Evolutionary conservation across 495 filamentous ascomycete species (phyloP).

Genomic region (Darksidea phi): DNA sequence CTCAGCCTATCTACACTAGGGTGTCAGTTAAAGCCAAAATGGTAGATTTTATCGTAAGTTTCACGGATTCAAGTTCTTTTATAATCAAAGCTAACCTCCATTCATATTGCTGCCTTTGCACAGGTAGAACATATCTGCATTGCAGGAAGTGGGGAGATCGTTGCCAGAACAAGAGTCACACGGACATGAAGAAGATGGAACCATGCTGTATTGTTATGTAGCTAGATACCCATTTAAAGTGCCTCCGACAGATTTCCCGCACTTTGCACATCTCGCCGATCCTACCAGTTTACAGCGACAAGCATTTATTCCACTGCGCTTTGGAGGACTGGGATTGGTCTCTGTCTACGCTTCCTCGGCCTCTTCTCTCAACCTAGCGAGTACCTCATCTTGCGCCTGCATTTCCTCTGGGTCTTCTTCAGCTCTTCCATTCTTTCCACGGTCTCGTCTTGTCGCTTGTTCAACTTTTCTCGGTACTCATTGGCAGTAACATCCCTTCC

Average conservation of each 20-base stretch:
- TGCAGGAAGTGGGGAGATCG: slow-evolving; percentile 8
- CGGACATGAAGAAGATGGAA: background rate
- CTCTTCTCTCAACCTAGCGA: background rate
- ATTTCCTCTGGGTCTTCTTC: slow-evolving; percentile 1
- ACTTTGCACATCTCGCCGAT: background rate
- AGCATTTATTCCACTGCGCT: background rate
- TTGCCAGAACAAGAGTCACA: background rate
- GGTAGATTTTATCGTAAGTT: too few relatives aligned
- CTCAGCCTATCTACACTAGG: too few relatives aligned
- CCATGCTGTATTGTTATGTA: slow-evolving; percentile 18
- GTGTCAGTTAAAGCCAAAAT: too few relatives aligned
- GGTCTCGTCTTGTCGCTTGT: background rate
- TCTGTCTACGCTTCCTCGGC: background rate
- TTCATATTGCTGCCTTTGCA: slow-evolving; percentile 18
- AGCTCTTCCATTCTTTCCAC: background rate
- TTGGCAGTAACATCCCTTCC: background rate
- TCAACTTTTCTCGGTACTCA: background rate
- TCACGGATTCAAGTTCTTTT: too few relatives aligned
- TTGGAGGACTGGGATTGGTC: background rate
- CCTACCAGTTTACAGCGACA: background rate
- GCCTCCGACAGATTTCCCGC: background rate
- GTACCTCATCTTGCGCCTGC: background rate
- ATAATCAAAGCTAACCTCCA: background rate
- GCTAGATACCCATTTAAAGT: background rate
- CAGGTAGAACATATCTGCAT: slow-evolving; percentile 2